Base-by-base conservation (phyloP, 2,329 filamentous ascomycete genomes). In the Daldinia sp. region DNA sequence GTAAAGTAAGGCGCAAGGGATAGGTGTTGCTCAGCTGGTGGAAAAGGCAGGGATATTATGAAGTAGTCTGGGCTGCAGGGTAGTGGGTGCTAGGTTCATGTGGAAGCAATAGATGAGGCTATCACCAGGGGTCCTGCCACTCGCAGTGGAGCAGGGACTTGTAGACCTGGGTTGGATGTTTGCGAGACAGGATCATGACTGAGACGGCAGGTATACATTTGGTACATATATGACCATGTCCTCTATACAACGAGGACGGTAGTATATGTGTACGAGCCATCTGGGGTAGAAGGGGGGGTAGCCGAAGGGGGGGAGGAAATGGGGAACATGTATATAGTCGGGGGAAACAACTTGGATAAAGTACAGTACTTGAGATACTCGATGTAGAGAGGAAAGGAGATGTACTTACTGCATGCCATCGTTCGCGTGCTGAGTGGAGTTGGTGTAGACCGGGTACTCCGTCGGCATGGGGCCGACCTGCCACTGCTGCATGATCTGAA, bases 401-500 rank as follows among this genome's bases (percentile, higher is more conserved):
- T 77, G 78, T 82, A 88, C 86, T 88, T 82, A 88, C 86, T 87
- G 85, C 79, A 87, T 85, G 59, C 54, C 62, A 72, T 87, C 85
- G 81, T 84, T 85, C 73, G 83, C 81, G 76, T 85, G 84, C 75
- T 86, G 85, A 75, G 84, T 81, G 79, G 83, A 85, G 77, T 77
- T 78, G 78, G 83, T 80, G 81, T 86, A 87, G 75, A 87, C 46
- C 46, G 46, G 83, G 81, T 87, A 87, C 80, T 87, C 85, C 81
- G 46, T 51, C 46, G 86, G 86, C 80, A 88, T 83, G 74, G 86
- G 85, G 81, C 86, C 85, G 79, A 88, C 84, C 80, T 87, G 85
- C 86, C 86, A 88, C 81, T 87, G 85, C 82, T 88, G 84, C 86
- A 88, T 88, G 81, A 80, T 85, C 85, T 87, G 76, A 69, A 72